phyloP scores from a whole-genome alignment of 2,329 filamentous ascomycete genomes.

The Nemania sp. region DNA sequence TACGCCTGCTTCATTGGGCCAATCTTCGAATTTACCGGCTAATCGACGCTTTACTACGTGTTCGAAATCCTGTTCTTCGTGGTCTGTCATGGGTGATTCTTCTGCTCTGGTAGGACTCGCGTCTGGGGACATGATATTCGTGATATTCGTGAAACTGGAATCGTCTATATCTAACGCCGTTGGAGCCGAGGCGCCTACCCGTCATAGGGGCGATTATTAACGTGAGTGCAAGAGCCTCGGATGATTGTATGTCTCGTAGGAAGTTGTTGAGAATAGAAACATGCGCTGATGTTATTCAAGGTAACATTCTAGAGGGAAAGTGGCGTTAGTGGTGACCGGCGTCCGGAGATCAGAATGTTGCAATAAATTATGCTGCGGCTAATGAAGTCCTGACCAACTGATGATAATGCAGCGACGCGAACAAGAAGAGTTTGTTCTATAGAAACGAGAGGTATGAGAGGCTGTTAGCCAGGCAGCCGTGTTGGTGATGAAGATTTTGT shows the following conservation, averaged over 20 bases:
- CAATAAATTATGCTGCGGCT: too few species aligned
- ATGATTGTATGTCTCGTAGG: neutral
- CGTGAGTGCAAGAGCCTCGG: neutral
- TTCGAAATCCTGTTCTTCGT: slow-evolving; percentile 35
- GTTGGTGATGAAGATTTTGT: too few species aligned
- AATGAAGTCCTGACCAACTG: too few species aligned
- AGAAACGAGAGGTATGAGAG: too few species aligned
- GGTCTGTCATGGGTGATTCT: neutral
- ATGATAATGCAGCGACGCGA: too few species aligned
- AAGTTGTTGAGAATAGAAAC: neutral
- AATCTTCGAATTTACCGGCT: slow-evolving; percentile 44
- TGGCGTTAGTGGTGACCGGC: neutral
- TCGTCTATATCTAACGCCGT: neutral
- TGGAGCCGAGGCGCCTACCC: too few species aligned
- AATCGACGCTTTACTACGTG: slow-evolving; percentile 27
- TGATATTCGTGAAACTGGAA: neutral
- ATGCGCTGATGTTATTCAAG: neutral
- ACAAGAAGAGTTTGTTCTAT: too few species aligned
- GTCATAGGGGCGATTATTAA: neutral
- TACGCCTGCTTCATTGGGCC: slow-evolving; percentile 58
- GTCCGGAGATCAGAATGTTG: neutral
- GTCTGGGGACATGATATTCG: neutral
- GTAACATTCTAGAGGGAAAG: neutral
- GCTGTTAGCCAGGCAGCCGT: too few species aligned
- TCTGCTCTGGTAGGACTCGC: neutral